Evolutionary conservation across 2,329 filamentous ascomycete species (phyloP), one percentile per base, ranked within the genome.

Genomic region (Colletotrichum tanaceti): DNA sequence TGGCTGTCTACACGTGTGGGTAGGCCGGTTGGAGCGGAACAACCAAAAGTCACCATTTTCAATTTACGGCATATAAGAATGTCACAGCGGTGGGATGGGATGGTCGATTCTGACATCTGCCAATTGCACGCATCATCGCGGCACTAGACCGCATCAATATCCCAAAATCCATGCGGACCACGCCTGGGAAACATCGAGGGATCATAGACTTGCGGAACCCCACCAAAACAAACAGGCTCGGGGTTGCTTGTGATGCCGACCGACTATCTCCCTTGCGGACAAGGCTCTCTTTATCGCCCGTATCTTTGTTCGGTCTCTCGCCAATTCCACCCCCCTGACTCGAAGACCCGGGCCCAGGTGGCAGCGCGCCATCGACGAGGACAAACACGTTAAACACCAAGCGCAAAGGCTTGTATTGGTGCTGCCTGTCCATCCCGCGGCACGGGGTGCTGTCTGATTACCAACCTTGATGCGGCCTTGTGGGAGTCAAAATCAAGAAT

Each of bases 201-300:
- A 70, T 70, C 67, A 70, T 70, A 70, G 67, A 70, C 63, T 68
- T 39, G 16, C 63, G 58, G 52, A 63, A 68, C 67, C 67, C 67
- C 67, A 68, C 67, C 54, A 38, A 35, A 22, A 20, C 38, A n/a
- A 24, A 41, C 63, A 68, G 58, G 63, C 63, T 62, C 57, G 24
- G 63, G 65, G 52, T 22, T 66, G 62, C 67, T 68, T 68, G 64
- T 55, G 63, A 70, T 67, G 24, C 58, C 63, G 65, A 52, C 52
- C 41, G 53, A 39, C 63, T 63, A 66, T 69, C 66, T 60, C 47
- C 9, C 55, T 50, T 41, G 46, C 46, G 52, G 47, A 22, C 52
- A 54, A 41, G 58, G 47, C 20, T 10, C 10, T 67, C 61, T 63
- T 52, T 58, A 63, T 68, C 46, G 65, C 54, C 63, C 63, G 67